Evolutionary conservation across 169 alveolate genomes (phyloP).

Genomic region (Neospora caninum): DNA sequence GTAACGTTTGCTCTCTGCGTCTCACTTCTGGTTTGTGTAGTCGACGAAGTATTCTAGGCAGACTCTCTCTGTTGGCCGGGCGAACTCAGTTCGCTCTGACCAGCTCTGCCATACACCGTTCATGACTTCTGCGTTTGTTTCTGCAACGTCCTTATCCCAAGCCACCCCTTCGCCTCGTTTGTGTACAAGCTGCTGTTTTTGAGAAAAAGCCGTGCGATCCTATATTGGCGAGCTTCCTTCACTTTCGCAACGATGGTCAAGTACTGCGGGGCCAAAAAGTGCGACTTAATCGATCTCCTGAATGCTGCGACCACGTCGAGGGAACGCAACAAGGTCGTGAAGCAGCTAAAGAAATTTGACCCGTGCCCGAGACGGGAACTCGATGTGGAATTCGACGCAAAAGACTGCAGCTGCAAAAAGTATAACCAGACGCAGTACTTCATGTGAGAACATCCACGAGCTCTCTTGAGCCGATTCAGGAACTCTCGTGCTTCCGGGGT

Average conservation of each 20-base stretch:
- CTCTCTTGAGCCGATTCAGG: not conserved
- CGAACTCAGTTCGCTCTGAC: too few species aligned
- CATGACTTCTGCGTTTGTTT: too few species aligned
- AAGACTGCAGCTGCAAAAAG: constrained; percentile 42
- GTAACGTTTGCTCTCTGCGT: too few species aligned
- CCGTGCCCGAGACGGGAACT: constrained; percentile 47
- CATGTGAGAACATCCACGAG: constrained; percentile 1
- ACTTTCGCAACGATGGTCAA: constrained; percentile 39
- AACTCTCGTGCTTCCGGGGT: too few species aligned
- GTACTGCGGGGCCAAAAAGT: constrained; percentile 19
- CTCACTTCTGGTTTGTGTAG: too few species aligned
- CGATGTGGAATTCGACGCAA: constrained; percentile 44
- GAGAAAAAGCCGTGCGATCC: too few species aligned
- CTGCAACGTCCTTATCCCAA: too few species aligned
- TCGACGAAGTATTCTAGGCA: too few species aligned
- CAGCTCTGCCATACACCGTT: too few species aligned
- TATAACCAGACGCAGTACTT: constrained; percentile 38
- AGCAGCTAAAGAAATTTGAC: constrained; percentile 40
- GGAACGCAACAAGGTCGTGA: constrained; percentile 36
- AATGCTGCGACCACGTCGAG: constrained; percentile 31
- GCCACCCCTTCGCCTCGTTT: too few species aligned
- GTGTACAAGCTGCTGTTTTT: too few species aligned
- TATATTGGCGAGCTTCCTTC: not conserved
- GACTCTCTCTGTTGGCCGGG: too few species aligned
- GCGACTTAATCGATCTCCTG: constrained; percentile 45